These are phyloP conservation scores for Xenosphaeropsis pyriputrescens DNA, from an alignment of 2,329 filamentous ascomycete genomes.

Conservation along the genomic window DNA sequence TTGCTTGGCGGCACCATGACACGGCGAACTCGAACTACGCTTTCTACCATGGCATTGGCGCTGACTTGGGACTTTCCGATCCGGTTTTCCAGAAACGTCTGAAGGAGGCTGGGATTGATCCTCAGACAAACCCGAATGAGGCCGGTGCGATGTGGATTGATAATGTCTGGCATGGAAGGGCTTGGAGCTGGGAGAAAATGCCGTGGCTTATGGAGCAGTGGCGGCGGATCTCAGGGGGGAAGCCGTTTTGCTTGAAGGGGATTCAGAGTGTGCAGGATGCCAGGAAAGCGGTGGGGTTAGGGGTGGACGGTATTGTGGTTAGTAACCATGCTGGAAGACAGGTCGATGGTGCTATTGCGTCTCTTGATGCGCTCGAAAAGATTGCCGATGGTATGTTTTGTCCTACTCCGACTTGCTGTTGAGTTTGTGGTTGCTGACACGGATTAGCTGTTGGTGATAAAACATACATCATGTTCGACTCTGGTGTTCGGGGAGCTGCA, in stretches of 20 bases:
- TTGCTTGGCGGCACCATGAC: conserved; percentile 46
- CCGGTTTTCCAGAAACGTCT: conserved; percentile 41
- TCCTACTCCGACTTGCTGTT: too few species aligned
- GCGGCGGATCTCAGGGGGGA: conserved; percentile 26
- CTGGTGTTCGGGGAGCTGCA: conserved; percentile 36
- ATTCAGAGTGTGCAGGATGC: neutral
- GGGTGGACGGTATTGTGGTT: conserved; percentile 45
- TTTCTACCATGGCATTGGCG: conserved; percentile 45
- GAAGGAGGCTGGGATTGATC: conserved; percentile 35
- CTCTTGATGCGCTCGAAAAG: conserved; percentile 42
- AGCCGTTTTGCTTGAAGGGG: neutral
- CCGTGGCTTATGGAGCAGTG: conserved; percentile 25
- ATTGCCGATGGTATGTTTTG: conserved; percentile 25
- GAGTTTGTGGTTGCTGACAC: conserved; percentile 17
- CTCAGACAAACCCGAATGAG: conserved; percentile 31
- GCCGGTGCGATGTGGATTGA: conserved; percentile 50
- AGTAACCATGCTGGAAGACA: conserved; percentile 43
- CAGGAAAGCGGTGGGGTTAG: conserved; percentile 31
- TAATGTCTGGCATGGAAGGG: conserved; percentile 45
- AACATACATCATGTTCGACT: conserved; percentile 40
- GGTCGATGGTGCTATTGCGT: conserved; percentile 44
- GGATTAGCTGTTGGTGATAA: conserved; percentile 7
- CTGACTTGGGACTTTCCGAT: conserved; percentile 41
- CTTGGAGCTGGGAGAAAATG: conserved; percentile 23
- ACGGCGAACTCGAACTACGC: conserved; percentile 41